Base-by-base conservation (phyloP, 768 basidiomycete species). In the Termitomyces sp. region DNA sequence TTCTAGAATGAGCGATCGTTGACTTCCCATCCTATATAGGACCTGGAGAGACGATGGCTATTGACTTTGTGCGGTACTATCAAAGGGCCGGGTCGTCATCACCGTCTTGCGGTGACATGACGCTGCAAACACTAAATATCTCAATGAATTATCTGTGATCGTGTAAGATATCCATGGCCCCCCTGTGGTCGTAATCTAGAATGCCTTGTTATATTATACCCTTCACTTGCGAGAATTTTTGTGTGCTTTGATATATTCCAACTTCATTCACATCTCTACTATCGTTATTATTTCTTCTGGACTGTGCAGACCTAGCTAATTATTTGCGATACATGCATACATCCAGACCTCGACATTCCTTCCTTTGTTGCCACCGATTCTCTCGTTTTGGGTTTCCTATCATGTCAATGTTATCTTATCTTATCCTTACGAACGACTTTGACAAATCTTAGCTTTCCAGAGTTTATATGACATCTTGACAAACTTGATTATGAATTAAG, bases 11-110 rank as follows among this genome's bases (percentile, higher is more conserved):
- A 21, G 3, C n/a, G 32, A 14, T 57, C 9, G 5, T 50, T 59
- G 50, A 60, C n/a, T 8, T 47, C 11, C 17, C 3, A 0, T 16
- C 3, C 35, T n/a, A n/a, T n/a, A n/a, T n/a, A 42, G 56, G 47
- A 10, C 42, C 25, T 21, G 14, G 3, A 11, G 53, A 46, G 4
- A 16, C 17, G n/a, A 7, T 60, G 19, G 23, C 42, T 5, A 42
- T 65, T 25, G 61, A 62, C 39, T 65, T 60, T 23, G 59, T 65
- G 23, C 54, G 64, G 9, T 59, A 58, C 39, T 65, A 65, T 25
- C 57, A 57, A 19, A 61, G 51, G 16, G 44, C 19, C 16, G 49
- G 27, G 6, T 19, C 7, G 30, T 32, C 44, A 17, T 42, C 34
- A 6, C 25, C 14, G 14, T 32, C 45, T 19, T 59, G 58, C n/a